Conservation (phyloP, 73 alveolate genomes). For the Stentor roeselii region DNA sequence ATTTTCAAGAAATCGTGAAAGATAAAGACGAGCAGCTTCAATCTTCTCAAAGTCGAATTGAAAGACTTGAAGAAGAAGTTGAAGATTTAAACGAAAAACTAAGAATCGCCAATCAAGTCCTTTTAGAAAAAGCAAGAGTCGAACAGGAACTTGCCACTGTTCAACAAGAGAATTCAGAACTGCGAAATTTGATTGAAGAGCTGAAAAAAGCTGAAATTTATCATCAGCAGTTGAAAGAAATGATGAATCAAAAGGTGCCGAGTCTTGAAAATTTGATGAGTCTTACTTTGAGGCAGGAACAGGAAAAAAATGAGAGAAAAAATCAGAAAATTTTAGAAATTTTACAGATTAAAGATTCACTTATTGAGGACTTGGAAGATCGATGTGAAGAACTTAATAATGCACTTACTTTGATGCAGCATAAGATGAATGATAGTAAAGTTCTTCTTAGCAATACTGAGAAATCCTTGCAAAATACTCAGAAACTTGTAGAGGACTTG, state of each 20-base stretch:
- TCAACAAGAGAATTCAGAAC: neutral
- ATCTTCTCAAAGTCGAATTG: neutral
- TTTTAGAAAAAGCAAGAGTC: neutral
- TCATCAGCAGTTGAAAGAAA: constrained; percentile 19
- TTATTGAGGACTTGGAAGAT: constrained; percentile 33
- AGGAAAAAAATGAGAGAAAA: constrained; percentile 36
- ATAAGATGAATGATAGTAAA: neutral
- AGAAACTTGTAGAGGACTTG: neutral
- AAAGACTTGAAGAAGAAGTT: neutral
- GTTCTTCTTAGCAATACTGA: constrained; percentile 4
- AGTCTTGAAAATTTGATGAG: constrained; percentile 41
- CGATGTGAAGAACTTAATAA: neutral
- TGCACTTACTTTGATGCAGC: constrained; percentile 6
- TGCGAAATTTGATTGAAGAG: neutral
- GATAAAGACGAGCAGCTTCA: neutral
- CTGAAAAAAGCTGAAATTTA: neutral
- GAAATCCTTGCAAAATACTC: neutral
- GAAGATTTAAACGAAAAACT: neutral
- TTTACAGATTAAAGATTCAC: constrained; percentile 33
- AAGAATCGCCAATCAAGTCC: neutral
- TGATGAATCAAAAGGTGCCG: constrained; percentile 44
- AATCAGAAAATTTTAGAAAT: constrained; percentile 40
- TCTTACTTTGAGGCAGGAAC: constrained; percentile 41
- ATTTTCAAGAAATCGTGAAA: neutral
- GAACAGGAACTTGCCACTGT: neutral